Base-by-base conservation (phyloP, 2,329 filamentous ascomycete species). In the Passalora sequoiae region DNA sequence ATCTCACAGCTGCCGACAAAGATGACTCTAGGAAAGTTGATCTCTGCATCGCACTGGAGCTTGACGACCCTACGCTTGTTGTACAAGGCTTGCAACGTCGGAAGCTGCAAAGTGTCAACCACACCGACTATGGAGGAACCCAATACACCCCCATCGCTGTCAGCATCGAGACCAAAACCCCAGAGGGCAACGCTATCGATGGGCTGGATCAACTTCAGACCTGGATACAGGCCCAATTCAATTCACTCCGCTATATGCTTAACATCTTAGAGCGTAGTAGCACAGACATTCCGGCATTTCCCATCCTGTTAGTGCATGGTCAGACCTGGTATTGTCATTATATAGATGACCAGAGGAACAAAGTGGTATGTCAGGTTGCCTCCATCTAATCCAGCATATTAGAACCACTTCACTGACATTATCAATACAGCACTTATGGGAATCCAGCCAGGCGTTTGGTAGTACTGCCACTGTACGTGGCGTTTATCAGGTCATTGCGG, bases 101-200 rank as follows among this genome's bases (percentile, higher is more conserved):
- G 12, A 12, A 12, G 6, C 6, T 27, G 6, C 12, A 6, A 6
- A 20, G 15, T 13, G 13, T 37, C 16, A 37, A 37, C 19, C 33
- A 37, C 19, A 37, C 33, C 7, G 33, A 37, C 33, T 22, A 37
- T 19, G 33, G 15, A n/a, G 33, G 33, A 10, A 24, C 20, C 8
- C 12, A 10, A 3, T 37, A 10, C 33, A 37, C 12, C 12, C 33
- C 33, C 7, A 37, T 37, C 33, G 16, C 19, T 19, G 15, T 37
- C 19, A 20, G 13, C 15, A 37, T 37, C 33, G 33, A 37, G 19
- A 87, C 77, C 6, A 36, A 36, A 21, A 17, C 32, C 4, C 13
- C 32, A 8, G 8, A 17, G 4, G 32, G 13, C 13, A 21, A 13
- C 17, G 17, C 8, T 5, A 8, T 17, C 8, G 32, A 36, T 15